phyloP scores from a whole-genome alignment of 768 basidiomycete genomes.

The Hygrocybe coccinea region DNA sequence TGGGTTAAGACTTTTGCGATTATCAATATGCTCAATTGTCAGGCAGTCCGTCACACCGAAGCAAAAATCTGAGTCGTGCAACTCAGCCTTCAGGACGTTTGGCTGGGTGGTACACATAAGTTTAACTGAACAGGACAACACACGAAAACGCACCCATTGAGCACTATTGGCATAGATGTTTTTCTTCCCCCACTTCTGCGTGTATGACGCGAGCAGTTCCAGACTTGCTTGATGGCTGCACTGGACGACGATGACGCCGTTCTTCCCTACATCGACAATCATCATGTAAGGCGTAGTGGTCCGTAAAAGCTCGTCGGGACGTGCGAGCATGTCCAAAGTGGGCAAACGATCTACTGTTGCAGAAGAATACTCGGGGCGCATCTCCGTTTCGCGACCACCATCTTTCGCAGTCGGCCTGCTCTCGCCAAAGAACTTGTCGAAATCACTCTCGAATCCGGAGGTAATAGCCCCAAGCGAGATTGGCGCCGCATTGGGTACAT shows the following conservation, averaged over 20 bases:
- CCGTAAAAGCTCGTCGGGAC: constrained; percentile 33
- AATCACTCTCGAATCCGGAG: constrained; percentile 32
- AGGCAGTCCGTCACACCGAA: constrained; percentile 32
- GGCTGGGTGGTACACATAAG: constrained; percentile 17
- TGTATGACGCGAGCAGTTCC: constrained; percentile 31
- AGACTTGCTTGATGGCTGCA: constrained; percentile 38
- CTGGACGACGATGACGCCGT: constrained; percentile 26
- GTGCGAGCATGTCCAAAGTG: constrained; percentile 24
- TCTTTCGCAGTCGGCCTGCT: constrained; percentile 14
- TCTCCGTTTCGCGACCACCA: constrained; percentile 11
- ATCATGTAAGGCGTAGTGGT: constrained; percentile 29
- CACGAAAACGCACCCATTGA: constrained; percentile 19
- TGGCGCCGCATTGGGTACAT: constrained; percentile 30
- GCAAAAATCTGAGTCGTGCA: constrained; percentile 34
- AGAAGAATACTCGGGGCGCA: constrained; percentile 3
- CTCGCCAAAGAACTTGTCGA: constrained; percentile 28
- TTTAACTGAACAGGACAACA: background rate
- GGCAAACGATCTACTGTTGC: constrained; percentile 23
- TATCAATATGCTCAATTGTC: constrained; percentile 27
- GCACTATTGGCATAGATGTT: constrained; percentile 27
- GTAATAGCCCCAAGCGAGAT: constrained; percentile 24
- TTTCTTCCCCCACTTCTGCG: constrained; percentile 34
- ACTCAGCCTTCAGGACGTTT: constrained; percentile 28
- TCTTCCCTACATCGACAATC: constrained; percentile 26
- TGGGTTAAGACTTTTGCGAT: constrained; percentile 27